Conservation (phyloP, 345 rosid species). For the Geranium brycei region DNA sequence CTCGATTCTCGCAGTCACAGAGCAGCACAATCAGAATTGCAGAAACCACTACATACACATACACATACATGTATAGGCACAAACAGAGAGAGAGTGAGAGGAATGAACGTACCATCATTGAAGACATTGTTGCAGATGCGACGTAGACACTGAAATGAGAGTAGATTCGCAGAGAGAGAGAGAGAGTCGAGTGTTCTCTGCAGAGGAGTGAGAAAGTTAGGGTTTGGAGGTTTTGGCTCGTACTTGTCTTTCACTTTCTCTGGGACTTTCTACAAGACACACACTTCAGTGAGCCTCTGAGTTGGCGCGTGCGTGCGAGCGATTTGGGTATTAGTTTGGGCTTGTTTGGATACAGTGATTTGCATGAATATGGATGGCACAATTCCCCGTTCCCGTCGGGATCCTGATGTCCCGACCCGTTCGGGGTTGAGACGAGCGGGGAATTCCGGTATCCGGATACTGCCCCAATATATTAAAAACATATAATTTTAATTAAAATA, state of each 20-base stretch:
- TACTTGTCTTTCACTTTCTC: background rate
- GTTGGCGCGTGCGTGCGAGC: too few relatives aligned
- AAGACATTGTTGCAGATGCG: conserved; percentile 16
- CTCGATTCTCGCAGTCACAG: conserved; percentile 11
- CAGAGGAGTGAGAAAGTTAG: background rate
- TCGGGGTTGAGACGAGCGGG: too few relatives aligned
- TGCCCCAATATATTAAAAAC: too few relatives aligned
- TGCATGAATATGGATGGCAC: too few relatives aligned
- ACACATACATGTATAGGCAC: background rate
- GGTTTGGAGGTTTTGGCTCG: background rate
- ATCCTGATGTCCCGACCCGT: too few relatives aligned
- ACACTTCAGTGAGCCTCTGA: too few relatives aligned
- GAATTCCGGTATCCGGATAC: too few relatives aligned
- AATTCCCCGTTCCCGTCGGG: too few relatives aligned
- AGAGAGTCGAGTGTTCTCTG: too few relatives aligned
- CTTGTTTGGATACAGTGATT: too few relatives aligned
- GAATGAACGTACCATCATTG: conserved; percentile 18
- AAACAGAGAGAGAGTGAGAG: background rate
- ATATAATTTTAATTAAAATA: too few relatives aligned
- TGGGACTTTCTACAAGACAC: background rate
- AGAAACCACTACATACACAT: background rate
- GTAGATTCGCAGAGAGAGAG: background rate
- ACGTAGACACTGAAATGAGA: background rate
- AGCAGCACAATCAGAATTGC: background rate
- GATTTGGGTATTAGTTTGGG: too few relatives aligned